Evolutionary conservation across 2,329 filamentous ascomycete genomes (phyloP), one percentile per base, ranked within the genome.

Genomic region (Aotearoamyces nothofagi): DNA sequence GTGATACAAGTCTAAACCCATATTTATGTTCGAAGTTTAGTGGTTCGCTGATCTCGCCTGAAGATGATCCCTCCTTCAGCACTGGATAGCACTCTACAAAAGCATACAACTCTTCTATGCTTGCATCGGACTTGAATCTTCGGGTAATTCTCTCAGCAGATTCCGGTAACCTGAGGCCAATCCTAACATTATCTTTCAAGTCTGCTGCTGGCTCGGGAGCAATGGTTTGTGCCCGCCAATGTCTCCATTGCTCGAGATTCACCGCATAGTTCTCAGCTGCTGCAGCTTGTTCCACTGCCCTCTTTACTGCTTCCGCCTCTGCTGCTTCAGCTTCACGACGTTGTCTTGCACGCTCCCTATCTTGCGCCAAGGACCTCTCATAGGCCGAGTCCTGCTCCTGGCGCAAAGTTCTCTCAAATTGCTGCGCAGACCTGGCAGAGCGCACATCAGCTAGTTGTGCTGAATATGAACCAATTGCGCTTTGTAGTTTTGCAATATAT

Each of bases 381-480:
- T 98, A 98, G 1, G 90, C 90, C 7, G 72, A 79, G 49, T 96
- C 84, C 50, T 98, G 90, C 51, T 93, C 74, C 35, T 78, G 69
- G n/a, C 86, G 70, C 17, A 98, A 60, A 42, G 60, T 80, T 25
- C 87, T 68, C n/a, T 78, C 69, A 2, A 82, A 73, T 47, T 92
- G 73, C 40, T 92, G 81, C 23, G 84, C 82, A 10, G 71, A 69
- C 30, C 86, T 66, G 43, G 82, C 73, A 2, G 77, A 69, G n/a
- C 86, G 69, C 12, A 80, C 75, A 16, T 72, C 65, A 22, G 73
- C 71, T 4, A 98, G 60, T 26, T 87, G 74, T 10, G 77, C 67
- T n/a, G 68, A 68, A 47, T 92, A 80, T 36, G 78, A 75, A 27
- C 71, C 65, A 36, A 92, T 78, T 4, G 78, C 77, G 5, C 65